Evolutionary conservation across 1,284 basidiomycete species (phyloP).

Genomic region (Cryptococcus sp.): DNA sequence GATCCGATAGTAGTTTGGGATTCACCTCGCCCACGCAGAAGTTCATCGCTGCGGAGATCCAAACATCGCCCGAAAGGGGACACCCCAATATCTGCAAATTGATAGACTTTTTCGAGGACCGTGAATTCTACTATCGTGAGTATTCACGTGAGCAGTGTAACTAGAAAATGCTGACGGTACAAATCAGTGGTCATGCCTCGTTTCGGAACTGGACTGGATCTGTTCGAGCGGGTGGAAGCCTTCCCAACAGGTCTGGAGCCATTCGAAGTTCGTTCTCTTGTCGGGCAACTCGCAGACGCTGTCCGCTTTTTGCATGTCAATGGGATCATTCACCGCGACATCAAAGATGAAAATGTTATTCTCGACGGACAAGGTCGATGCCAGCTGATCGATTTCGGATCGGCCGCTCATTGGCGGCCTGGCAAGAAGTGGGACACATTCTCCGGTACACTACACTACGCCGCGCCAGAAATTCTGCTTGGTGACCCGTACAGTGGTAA

Average conservation of each 20-base stretch:
- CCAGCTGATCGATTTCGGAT: constrained; percentile 93
- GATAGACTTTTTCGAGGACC: constrained; percentile 96
- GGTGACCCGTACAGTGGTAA: constrained; percentile 94
- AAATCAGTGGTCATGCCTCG: constrained; percentile 56
- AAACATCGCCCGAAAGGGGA: constrained; percentile 41
- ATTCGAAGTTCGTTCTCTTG: constrained; percentile 73
- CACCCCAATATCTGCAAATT: constrained; percentile 71
- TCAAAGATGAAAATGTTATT: constrained; percentile 96
- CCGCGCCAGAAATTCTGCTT: constrained; percentile 92
- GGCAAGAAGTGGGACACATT: constrained; percentile 96
- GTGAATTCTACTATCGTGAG: constrained; percentile 89
- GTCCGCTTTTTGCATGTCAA: constrained; percentile 86
- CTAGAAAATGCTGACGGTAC: not conserved
- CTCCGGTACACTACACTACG: constrained; percentile 81
- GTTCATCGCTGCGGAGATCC: constrained; percentile 41
- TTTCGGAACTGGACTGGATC: constrained; percentile 63
- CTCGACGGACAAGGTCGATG: constrained; percentile 61
- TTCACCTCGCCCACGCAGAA: constrained; percentile 34
- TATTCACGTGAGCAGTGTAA: constrained; percentile 3
- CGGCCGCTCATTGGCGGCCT: constrained; percentile 65
- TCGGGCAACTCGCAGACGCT: constrained; percentile 93
- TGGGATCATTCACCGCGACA: constrained; percentile 94
- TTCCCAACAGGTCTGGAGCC: constrained; percentile 83
- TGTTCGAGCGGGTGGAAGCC: constrained; percentile 93
- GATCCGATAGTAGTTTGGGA: constrained; percentile 15